Evolutionary conservation across 225 moss, liverwort and hornwort species (phyloP).

Genomic region (Bryum argenteum): DNA sequence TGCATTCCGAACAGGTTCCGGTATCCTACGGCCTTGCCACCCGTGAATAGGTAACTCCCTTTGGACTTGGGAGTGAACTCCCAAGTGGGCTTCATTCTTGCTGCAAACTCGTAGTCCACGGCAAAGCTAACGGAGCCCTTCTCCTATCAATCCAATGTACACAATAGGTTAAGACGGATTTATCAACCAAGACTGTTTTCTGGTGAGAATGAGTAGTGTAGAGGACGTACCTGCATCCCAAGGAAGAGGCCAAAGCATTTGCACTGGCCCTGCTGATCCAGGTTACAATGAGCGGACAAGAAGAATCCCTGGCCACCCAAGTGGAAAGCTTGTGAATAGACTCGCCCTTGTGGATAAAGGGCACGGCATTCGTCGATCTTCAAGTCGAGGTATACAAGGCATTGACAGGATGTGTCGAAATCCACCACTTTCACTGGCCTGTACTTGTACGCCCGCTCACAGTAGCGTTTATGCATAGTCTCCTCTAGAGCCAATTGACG

Average conservation of each 20-base stretch:
- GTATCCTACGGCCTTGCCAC: constrained; percentile 98
- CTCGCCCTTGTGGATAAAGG: constrained; percentile 82
- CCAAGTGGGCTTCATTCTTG: constrained; percentile 87
- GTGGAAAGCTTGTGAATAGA: constrained; percentile 98
- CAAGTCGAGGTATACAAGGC: constrained; percentile 87
- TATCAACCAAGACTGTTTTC: not conserved
- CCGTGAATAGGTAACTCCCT: constrained; percentile 91
- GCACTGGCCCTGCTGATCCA: constrained; percentile 81
- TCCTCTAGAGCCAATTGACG: constrained; percentile 89
- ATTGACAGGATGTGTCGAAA: constrained; percentile 84
- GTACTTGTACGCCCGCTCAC: constrained; percentile 96
- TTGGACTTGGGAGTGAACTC: constrained; percentile 88
- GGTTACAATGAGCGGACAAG: constrained; percentile 94
- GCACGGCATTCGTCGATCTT: constrained; percentile 93
- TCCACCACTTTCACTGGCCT: constrained; percentile 98
- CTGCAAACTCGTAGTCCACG: constrained; percentile 96
- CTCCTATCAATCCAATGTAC: constrained; percentile 48
- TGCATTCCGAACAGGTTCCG: constrained; percentile 89
- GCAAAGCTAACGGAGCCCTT: constrained; percentile 93
- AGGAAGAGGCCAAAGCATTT: constrained; percentile 98
- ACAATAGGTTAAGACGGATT: not conserved
- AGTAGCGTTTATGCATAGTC: constrained; percentile 81
- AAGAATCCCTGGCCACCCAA: constrained; percentile 98
- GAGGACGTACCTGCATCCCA: constrained; percentile 75
- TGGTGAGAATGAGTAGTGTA: not conserved